Conservation (phyloP, 2,329 filamentous ascomycete species). For the Fusarium sororula region DNA sequence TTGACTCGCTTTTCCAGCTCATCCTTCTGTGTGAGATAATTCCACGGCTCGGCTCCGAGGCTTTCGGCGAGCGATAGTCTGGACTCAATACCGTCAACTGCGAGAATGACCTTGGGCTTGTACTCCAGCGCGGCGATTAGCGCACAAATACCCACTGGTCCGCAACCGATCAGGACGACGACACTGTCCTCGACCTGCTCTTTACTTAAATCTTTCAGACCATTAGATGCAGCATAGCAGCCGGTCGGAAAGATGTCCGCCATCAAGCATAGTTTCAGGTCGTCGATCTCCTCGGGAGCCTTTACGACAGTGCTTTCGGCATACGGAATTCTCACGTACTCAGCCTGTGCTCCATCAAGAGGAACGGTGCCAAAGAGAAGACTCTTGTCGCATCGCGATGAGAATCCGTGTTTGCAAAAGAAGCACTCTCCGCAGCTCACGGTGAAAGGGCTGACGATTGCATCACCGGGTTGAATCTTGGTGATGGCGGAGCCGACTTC, state of each 20-base stretch:
- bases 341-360: conserved; percentile 28
- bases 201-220: conserved; percentile 36
- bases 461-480: not conserved
- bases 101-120: conserved; percentile 6
- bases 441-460: conserved; percentile 27
- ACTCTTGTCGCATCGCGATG: conserved; percentile 17
- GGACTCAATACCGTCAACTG: conserved; percentile 19
- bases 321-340: conserved; percentile 21
- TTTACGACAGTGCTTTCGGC: conserved; percentile 25
- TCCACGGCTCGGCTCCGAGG: conserved; percentile 60
- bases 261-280: conserved; percentile 25
- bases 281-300: conserved; percentile 13
- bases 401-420: conserved; percentile 15
- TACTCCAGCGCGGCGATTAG: conserved; percentile 19
- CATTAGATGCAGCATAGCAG: conserved; percentile 63
- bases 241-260: conserved; percentile 36
- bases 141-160: conserved; percentile 29
- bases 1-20: conserved; percentile 72
- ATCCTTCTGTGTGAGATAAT: conserved; percentile 73
- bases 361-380: conserved; percentile 4
- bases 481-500: conserved; percentile 66
- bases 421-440: conserved; percentile 32
- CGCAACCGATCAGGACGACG: conserved; percentile 24
- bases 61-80: not conserved
- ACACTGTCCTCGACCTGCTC: not conserved